A percentile compares a stretch with the other conserved stretches of the same genome.
Evolutionary conservation across 192 early-diverging fungal species (phyloP).

Genomic region (Podila epicladia): DNA sequence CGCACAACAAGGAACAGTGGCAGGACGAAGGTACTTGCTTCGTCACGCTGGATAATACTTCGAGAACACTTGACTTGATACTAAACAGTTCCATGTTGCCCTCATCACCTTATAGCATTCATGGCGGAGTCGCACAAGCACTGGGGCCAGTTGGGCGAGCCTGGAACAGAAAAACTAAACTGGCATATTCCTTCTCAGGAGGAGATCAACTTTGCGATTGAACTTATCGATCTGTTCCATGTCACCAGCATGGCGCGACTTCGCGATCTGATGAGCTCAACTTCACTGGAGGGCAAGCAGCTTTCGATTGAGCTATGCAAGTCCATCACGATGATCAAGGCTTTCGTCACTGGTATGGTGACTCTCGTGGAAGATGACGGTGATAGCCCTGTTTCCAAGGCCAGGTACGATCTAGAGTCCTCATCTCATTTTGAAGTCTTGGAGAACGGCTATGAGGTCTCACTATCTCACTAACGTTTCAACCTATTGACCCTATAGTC

Average conservation of each 20-base stretch:
- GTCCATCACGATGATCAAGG: slow-evolving; percentile 56
- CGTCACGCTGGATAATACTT: no score
- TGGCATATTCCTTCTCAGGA: slow-evolving; percentile 83
- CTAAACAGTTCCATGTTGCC: no score
- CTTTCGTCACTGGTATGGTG: slow-evolving; percentile 63
- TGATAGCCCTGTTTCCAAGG: slow-evolving; percentile 38
- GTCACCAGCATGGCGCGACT: slow-evolving; percentile 51
- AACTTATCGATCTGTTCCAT: slow-evolving; percentile 66
- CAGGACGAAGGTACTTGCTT: slow-evolving; percentile 54
- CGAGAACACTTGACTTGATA: no score
- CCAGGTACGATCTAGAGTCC: slow-evolving; percentile 32
- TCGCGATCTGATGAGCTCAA: slow-evolving; percentile 54
- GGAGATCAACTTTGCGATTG: slow-evolving; percentile 75
- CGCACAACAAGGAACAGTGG: slow-evolving; percentile 63
- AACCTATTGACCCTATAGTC: neutral
- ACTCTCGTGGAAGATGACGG: slow-evolving; percentile 66
- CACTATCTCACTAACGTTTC: neutral
- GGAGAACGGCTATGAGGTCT: no score
- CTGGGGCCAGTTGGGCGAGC: slow-evolving; percentile 77
- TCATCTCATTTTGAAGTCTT: neutral
- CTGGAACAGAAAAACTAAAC: slow-evolving; percentile 63
- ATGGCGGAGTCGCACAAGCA: slow-evolving; percentile 72
- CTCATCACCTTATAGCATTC: slow-evolving; percentile 52
- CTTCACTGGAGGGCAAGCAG: slow-evolving; percentile 44
- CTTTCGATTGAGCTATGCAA: slow-evolving; percentile 64